phyloP scores from a whole-genome alignment of 352 stramenopile genomes.

The Pythium vanterpoolii region DNA sequence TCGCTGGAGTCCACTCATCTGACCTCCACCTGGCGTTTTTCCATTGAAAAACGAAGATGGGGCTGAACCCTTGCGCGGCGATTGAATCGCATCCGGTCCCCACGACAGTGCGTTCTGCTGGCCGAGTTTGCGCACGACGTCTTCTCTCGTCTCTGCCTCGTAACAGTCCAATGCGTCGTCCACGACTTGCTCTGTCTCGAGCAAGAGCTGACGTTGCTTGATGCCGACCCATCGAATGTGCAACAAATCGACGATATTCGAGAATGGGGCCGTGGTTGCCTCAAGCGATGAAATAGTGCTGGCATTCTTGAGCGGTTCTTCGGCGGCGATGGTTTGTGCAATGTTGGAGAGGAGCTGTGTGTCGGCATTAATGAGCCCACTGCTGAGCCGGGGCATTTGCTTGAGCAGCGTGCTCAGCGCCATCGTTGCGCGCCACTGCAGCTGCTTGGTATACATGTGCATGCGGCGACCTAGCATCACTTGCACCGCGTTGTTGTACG shows the following conservation, averaged over 20 bases:
- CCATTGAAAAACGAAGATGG: conserved; percentile 21
- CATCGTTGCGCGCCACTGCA: conserved; percentile 79
- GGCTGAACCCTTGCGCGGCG: conserved; percentile 39
- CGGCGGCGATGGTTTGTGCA: conserved; percentile 44
- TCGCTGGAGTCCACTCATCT: not conserved
- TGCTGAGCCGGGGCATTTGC: conserved; percentile 51
- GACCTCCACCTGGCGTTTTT: not conserved
- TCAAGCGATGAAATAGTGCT: conserved; percentile 19
- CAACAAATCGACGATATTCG: conserved; percentile 25
- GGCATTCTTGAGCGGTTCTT: conserved; percentile 41
- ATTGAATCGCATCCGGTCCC: conserved; percentile 82
- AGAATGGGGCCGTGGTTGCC: not conserved
- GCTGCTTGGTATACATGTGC: conserved; percentile 73
- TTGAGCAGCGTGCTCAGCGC: conserved; percentile 67
- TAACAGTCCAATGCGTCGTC: conserved; percentile 66
- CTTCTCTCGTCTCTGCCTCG: conserved; percentile 49
- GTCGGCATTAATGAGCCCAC: conserved; percentile 39
- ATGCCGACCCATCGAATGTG: conserved; percentile 67
- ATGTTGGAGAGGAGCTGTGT: conserved; percentile 68
- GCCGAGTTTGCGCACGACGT: conserved; percentile 67
- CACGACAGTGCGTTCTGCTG: conserved; percentile 79
- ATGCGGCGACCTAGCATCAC: conserved; percentile 50
- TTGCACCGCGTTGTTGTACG: conserved; percentile 65
- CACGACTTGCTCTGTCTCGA: conserved; percentile 70
- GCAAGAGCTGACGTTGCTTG: conserved; percentile 65